Base-by-base conservation (phyloP, 192 early-diverging fungal species). In the Dimargaris xerosporica region DNA sequence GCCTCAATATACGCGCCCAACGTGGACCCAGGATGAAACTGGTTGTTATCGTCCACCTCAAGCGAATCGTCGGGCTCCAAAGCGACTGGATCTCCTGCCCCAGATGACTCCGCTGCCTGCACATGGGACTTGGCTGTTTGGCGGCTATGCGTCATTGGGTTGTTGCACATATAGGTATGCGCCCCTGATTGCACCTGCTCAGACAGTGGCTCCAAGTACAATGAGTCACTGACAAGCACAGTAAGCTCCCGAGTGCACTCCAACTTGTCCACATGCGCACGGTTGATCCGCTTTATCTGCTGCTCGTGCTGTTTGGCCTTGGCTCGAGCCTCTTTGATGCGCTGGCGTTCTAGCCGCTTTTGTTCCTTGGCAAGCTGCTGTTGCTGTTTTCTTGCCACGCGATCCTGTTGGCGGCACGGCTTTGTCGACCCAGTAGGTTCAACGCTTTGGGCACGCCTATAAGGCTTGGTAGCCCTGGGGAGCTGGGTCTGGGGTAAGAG, bases 161-260 rank as follows among this genome's bases (percentile, higher is more conserved):
- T 52, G 19, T 52, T 52, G 50, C 23, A 52, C 19, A 26, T 10
- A 26, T 52, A 28, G 15, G 28, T 21, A 52, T 44, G 43, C 0
- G 58, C 42, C n/a, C 0, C 13, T 21, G 42, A 44, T 11, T 41
- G 17, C 15, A 10, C 41, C 39, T 43, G 58, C 19, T 60, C 58
- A 0, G 31, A 6, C 31, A 17, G 6, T 5, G 31, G 5, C 17
- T 60, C 58, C 16, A n/a, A 43, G 7, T 23, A 60, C 23, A 21
- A 5, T 6, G 25, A 13, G 58, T 34, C 58, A 7, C 34, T 39
- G 11, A 60, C 10, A 0, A 5, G 26, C n/a, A 60, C 58, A 6
- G 43, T 44, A 6, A 60, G 34, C 31, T 60, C 58, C 5, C 58
- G 58, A 19, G 58, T 42, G 42, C 34, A 44, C n/a, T 60, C 58